Conservation (phyloP, 2,329 filamentous ascomycete species). For the Alternaria arbusti region DNA sequence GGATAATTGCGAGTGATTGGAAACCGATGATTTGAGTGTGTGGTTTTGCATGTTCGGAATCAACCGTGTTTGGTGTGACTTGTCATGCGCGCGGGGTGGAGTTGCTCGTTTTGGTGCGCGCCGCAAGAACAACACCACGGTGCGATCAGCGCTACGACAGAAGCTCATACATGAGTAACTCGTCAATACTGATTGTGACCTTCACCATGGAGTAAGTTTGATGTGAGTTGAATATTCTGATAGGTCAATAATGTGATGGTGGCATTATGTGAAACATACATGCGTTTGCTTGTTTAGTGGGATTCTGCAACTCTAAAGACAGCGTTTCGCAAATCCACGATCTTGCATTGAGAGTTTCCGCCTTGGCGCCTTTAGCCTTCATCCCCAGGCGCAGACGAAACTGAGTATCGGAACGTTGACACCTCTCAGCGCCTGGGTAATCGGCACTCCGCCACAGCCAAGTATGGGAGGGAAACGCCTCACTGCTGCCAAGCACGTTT, state of each 20-base stretch:
- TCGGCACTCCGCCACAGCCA: constrained; percentile 15
- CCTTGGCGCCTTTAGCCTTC: constrained; percentile 27
- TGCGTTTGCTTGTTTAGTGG: background rate
- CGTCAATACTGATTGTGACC: too few relatives aligned
- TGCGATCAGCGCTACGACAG: background rate
- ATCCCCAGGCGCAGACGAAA: constrained; percentile 22
- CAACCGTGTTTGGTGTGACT: background rate
- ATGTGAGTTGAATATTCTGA: background rate
- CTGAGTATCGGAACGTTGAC: constrained; percentile 18
- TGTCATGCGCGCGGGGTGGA: background rate
- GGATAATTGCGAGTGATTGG: background rate
- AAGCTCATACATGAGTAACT: background rate
- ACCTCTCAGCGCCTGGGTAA: constrained; percentile 14
- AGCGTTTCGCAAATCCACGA: constrained; percentile 16
- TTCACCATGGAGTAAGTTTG: background rate
- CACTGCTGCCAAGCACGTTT: constrained; percentile 33
- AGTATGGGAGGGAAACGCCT: constrained; percentile 25
- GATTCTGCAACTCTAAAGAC: background rate
- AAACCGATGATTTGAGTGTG: constrained; percentile 8
- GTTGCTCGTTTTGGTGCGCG: background rate
- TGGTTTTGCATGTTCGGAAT: constrained; percentile 1
- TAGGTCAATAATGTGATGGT: background rate
- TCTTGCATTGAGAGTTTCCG: constrained; percentile 19
- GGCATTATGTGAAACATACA: background rate
- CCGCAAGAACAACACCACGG: background rate